These are phyloP conservation scores for Olyra latifolia DNA, from an alignment of 176 grass and related monocot genomes.

Conservation along the genomic window DNA sequence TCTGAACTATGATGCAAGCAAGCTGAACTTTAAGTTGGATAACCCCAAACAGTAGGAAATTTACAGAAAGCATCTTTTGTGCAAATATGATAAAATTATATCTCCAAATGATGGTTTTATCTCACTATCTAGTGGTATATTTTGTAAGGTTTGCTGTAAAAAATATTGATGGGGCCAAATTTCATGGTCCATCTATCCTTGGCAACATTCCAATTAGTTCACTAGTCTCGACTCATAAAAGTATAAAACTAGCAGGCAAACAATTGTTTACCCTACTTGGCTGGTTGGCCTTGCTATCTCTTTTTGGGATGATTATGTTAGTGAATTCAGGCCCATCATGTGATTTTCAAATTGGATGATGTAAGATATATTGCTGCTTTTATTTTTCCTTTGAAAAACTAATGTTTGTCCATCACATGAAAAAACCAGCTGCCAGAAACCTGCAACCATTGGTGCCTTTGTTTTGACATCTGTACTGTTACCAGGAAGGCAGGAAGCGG, in stretches of 20 bases:
- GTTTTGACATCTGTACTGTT: neutral
- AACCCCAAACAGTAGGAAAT: neutral
- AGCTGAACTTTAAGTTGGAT: neutral
- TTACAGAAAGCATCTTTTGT: neutral
- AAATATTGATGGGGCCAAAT: conserved; percentile 2
- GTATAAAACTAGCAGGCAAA: neutral
- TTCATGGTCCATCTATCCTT: neutral
- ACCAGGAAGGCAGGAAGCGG: neutral
- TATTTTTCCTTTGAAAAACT: neutral
- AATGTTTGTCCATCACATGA: neutral
- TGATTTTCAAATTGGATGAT: conserved; percentile 7
- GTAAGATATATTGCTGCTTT: conserved; percentile 1
- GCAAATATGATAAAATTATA: neutral
- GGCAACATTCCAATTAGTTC: neutral
- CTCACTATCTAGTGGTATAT: conserved; percentile 16
- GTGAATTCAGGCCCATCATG: neutral
- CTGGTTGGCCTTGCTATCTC: neutral
- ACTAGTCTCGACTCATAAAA: neutral
- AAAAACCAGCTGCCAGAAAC: neutral
- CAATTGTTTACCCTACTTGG: neutral
- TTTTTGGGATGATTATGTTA: neutral
- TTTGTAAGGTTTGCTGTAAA: neutral
- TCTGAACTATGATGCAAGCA: neutral
- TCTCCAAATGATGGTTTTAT: neutral
- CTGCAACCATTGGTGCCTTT: neutral